Evolutionary conservation across 1,139 yeast genomes (phyloP).

Genomic region (Yamadazyma trypodendri): DNA sequence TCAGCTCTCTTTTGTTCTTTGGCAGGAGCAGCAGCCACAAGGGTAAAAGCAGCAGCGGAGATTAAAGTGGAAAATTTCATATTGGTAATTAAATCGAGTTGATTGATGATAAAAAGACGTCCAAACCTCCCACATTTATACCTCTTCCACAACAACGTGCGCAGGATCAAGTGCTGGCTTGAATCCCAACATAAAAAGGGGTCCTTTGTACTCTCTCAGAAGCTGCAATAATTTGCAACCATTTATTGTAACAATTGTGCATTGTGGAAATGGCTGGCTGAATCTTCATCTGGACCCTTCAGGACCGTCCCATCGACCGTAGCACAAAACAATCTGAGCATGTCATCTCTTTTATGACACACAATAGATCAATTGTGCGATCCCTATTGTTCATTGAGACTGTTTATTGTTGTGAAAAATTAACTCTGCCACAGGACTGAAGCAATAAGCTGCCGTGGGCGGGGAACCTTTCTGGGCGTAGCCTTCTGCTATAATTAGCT

Average conservation of each 20-base stretch:
- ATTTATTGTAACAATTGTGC: not conserved
- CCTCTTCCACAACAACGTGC: not conserved
- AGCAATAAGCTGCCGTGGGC: too few species aligned
- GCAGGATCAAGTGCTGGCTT: not conserved
- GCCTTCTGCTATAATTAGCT: too few species aligned
- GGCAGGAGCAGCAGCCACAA: slow-evolving; percentile 12
- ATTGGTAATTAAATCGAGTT: not conserved
- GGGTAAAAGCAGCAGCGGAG: slow-evolving; percentile 8
- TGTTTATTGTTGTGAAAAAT: too few species aligned
- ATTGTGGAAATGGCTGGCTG: not conserved
- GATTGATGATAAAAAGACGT: slow-evolving; percentile 1
- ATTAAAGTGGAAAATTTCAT: slow-evolving; percentile 12
- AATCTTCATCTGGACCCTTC: not conserved
- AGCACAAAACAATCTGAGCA: too few species aligned
- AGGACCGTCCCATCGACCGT: not conserved
- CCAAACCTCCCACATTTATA: not conserved
- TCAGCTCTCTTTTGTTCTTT: slow-evolving; percentile 3
- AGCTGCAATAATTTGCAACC: slow-evolving; percentile 1
- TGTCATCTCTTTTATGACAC: not conserved
- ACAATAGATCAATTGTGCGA: not conserved
- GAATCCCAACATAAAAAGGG: not conserved
- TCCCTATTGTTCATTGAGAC: too few species aligned
- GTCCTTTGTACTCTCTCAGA: not conserved
- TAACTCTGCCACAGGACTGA: too few species aligned
- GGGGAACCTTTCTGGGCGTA: too few species aligned